These are phyloP conservation scores for Gonapodya prolifera DNA, from an alignment of 192 early-diverging fungal genomes.

Conservation along the genomic window DNA sequence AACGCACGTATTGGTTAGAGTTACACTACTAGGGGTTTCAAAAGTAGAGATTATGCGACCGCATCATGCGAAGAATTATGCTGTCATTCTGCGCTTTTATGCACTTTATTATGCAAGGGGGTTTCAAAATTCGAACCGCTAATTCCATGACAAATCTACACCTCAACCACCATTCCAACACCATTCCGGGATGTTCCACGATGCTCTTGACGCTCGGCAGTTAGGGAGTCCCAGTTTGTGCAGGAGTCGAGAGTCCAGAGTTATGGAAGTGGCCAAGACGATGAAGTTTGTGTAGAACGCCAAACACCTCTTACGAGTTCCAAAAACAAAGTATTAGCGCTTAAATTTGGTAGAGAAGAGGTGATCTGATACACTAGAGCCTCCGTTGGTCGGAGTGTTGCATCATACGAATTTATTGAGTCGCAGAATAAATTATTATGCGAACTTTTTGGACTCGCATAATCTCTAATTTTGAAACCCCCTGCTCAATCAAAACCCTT, in stretches of 20 bases:
- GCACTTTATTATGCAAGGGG: background rate
- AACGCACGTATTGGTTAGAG: too few relatives aligned
- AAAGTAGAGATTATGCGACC: background rate
- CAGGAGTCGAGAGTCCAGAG: background rate
- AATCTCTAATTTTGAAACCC: constrained; percentile 1
- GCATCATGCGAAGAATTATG: background rate
- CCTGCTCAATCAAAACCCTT: too few relatives aligned
- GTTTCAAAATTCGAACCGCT: background rate
- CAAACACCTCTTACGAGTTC: background rate
- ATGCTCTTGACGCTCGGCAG: background rate
- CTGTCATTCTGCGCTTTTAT: background rate
- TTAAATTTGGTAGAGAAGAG: background rate
- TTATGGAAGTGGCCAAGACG: background rate
- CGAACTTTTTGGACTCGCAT: background rate
- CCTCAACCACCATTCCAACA: background rate
- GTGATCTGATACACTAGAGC: background rate
- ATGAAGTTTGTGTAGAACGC: background rate
- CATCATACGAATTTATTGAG: background rate
- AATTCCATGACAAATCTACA: background rate
- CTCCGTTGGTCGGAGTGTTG: background rate
- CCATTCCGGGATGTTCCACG: background rate
- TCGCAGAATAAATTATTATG: background rate
- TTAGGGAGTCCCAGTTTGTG: background rate
- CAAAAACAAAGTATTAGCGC: background rate
- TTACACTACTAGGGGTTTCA: background rate